Percentiles rank a stretch among this genome's conserved stretches.
These are phyloP conservation scores for Salix arbutifolia DNA, from an alignment of 345 rosid species.

Conservation along the genomic window DNA sequence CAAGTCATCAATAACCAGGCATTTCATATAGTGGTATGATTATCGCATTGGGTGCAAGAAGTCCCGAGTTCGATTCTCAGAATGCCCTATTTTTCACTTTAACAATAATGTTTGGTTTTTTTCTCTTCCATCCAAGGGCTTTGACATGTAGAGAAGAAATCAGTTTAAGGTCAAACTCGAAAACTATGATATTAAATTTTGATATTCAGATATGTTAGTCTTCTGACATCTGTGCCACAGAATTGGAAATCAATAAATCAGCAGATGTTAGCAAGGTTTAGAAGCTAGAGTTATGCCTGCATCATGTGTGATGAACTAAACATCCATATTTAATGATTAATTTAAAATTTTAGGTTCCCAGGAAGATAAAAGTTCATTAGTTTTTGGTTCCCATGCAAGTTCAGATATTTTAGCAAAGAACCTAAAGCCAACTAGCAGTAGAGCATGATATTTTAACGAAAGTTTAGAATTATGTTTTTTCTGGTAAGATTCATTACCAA, in stretches of 20 bases:
- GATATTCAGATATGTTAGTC: background rate
- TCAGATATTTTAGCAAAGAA: background rate
- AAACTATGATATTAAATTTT: background rate
- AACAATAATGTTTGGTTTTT: background rate
- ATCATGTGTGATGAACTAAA: background rate
- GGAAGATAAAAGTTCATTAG: background rate
- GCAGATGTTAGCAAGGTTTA: background rate
- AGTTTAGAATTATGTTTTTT: background rate
- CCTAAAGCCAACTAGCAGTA: background rate
- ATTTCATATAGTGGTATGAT: slow-evolving; percentile 81
- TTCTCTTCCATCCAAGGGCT: background rate
- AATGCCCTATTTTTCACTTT: slow-evolving; percentile 41
- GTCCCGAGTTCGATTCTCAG: slow-evolving; percentile 69
- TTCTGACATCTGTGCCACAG: background rate
- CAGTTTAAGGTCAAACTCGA: background rate
- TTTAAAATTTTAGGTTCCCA: background rate
- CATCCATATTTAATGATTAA: background rate
- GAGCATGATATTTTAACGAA: background rate
- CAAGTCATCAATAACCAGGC: slow-evolving; percentile 23
- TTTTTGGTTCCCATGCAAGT: background rate
- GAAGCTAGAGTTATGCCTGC: background rate
- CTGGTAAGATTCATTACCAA: background rate
- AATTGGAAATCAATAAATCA: background rate
- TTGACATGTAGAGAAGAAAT: background rate
- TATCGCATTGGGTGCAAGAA: slow-evolving; percentile 84